phyloP scores from a whole-genome alignment of 768 basidiomycete genomes.

The Hortiboletus campestris region DNA sequence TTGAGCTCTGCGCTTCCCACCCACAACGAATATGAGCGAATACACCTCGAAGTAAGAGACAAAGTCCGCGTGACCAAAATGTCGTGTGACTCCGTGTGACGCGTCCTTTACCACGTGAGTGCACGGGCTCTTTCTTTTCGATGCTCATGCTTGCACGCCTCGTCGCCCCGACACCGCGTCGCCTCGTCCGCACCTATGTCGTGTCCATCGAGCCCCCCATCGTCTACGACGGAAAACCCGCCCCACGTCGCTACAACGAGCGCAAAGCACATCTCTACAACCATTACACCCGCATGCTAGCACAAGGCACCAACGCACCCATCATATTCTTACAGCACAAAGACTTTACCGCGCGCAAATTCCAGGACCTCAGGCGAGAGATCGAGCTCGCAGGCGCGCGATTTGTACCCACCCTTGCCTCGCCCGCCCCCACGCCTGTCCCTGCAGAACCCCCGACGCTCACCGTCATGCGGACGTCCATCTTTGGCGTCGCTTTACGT shows the following conservation, averaged over 20 bases:
- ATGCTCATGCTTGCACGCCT: conserved; percentile 14
- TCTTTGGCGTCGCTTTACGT: conserved; percentile 76
- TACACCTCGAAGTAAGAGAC: conserved; percentile 21
- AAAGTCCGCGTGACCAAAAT: conserved; percentile 24
- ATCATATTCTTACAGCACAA: conserved; percentile 78
- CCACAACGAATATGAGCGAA: conserved; percentile 18
- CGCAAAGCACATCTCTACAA: conserved; percentile 81
- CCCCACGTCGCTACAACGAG: conserved; percentile 68
- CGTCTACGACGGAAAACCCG: conserved; percentile 49
- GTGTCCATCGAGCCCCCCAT: conserved; percentile 55
- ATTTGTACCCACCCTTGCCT: conserved; percentile 28
- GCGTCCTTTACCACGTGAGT: not conserved
- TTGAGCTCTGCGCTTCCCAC: conserved; percentile 23
- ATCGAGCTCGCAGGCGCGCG: conserved; percentile 57
- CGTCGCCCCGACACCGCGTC: conserved; percentile 11
- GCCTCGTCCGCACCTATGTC: conserved; percentile 46
- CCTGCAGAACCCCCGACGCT: conserved; percentile 47
- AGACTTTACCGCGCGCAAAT: conserved; percentile 67
- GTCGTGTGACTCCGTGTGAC: conserved; percentile 28
- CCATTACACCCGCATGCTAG: conserved; percentile 74
- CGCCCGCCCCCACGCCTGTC: conserved; percentile 33
- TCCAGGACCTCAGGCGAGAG: conserved; percentile 67
- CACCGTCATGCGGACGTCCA: conserved; percentile 70
- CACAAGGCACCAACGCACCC: conserved; percentile 52
- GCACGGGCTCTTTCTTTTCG: not conserved